A percentile compares a stretch with the other conserved stretches of the same genome.
Evolutionary conservation across 2,329 filamentous ascomycete genomes (phyloP).

Genomic region (Stachybotrys echinatus): DNA sequence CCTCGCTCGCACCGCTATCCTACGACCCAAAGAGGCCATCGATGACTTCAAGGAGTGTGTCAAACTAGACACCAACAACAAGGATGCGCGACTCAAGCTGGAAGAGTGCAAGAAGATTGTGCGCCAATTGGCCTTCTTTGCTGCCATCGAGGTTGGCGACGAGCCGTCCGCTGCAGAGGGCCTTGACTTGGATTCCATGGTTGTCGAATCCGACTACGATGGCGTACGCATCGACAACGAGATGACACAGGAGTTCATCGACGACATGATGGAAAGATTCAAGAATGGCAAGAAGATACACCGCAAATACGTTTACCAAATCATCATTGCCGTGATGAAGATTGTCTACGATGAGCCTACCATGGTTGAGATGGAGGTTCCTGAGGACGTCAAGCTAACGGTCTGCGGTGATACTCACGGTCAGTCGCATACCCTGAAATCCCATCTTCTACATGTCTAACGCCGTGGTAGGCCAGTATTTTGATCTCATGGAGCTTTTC

Average conservation of each 20-base stretch:
- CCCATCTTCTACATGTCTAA: constrained; percentile 1
- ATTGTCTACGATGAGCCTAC: constrained; percentile 89
- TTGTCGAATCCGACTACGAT: constrained; percentile 79
- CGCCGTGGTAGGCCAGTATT: constrained; percentile 74
- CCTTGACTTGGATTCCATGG: constrained; percentile 80
- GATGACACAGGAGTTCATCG: constrained; percentile 96
- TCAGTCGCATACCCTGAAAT: constrained; percentile 32
- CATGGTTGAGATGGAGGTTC: constrained; percentile 90
- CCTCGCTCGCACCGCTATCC: constrained; percentile 83
- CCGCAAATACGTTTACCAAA: constrained; percentile 96
- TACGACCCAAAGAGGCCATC: constrained; percentile 81
- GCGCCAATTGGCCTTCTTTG: constrained; percentile 85
- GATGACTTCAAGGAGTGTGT: constrained; percentile 90
- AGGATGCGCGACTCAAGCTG: constrained; percentile 84
- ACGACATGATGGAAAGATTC: constrained; percentile 95
- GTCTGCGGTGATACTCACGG: constrained; percentile 98
- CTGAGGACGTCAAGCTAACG: constrained; percentile 73
- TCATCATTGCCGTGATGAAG: constrained; percentile 83
- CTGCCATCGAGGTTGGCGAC: constrained; percentile 89
- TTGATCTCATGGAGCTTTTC: constrained; percentile 96
- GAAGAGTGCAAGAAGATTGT: constrained; percentile 94
- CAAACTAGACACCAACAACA: constrained; percentile 80
- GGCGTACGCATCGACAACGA: constrained; percentile 69
- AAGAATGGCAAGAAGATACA: constrained; percentile 94
- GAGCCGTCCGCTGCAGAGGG: constrained; percentile 89